Evolutionary conservation across 2,329 filamentous ascomycete species (phyloP).

Genomic region (Xylogone sp.): DNA sequence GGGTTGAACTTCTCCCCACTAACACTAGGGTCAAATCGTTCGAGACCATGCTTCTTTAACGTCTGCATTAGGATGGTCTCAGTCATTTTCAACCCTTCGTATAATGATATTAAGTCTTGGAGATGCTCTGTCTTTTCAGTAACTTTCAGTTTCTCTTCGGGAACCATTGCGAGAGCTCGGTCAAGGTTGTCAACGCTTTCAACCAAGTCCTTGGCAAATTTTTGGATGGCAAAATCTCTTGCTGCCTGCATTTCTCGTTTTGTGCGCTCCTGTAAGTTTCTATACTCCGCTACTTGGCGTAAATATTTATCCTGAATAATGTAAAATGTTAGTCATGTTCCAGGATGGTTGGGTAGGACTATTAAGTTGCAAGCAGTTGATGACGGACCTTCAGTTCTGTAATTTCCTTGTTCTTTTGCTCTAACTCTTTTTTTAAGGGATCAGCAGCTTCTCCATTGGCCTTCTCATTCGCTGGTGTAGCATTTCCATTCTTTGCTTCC

Average conservation of each 20-base stretch:
- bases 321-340: not conserved
- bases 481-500: slow-evolving; percentile 39
- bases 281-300: slow-evolving; percentile 92
- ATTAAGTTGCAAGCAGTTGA: not conserved
- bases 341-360: slow-evolving; percentile 2
- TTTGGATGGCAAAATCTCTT: slow-evolving; percentile 88
- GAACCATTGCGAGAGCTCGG: slow-evolving; percentile 79
- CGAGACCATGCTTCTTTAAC: slow-evolving; percentile 88
- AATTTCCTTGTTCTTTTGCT: slow-evolving; percentile 68
- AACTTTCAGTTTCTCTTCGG: slow-evolving; percentile 64
- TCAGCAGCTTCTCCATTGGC: slow-evolving; percentile 37
- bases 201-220: slow-evolving; percentile 90
- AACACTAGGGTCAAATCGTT: slow-evolving; percentile 73
- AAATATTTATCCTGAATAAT: slow-evolving; percentile 80
- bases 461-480: slow-evolving; percentile 31
- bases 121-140: slow-evolving; percentile 47
- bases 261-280: slow-evolving; percentile 94
- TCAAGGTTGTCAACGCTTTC: slow-evolving; percentile 97
- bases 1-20: slow-evolving; percentile 87
- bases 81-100: slow-evolving; percentile 93
- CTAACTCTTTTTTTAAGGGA: slow-evolving; percentile 60
- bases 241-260: slow-evolving; percentile 84
- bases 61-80: slow-evolving; percentile 83
- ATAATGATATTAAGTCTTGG: slow-evolving; percentile 73
- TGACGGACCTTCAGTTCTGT: slow-evolving; percentile 75